Percentiles rank a stretch among this genome's conserved stretches.
Evolutionary conservation across 352 stramenopile genomes (phyloP).

Genomic region (Phytophthora citrophthora): DNA sequence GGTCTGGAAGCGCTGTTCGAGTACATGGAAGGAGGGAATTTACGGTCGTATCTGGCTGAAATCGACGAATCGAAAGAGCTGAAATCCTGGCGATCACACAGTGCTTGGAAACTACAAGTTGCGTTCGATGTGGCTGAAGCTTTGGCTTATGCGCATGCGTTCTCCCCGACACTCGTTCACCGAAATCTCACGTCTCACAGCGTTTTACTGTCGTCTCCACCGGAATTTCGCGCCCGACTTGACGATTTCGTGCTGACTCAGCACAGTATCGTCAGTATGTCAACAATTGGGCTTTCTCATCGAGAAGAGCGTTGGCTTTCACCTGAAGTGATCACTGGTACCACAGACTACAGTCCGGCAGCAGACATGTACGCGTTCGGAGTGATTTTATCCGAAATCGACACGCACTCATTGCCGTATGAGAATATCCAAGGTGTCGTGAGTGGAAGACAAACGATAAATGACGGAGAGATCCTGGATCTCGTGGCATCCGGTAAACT

Average conservation of each 20-base stretch:
- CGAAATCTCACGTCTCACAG: constrained; percentile 53
- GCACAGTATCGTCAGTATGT: constrained; percentile 29
- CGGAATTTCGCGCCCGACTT: constrained; percentile 43
- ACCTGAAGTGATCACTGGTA: constrained; percentile 47
- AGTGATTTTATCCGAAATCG: constrained; percentile 61
- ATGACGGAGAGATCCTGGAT: constrained; percentile 37
- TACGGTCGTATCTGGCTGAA: constrained; percentile 46
- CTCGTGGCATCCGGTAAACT: constrained; percentile 29
- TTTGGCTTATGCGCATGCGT: constrained; percentile 56
- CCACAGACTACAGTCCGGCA: constrained; percentile 39
- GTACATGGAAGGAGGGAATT: constrained; percentile 66
- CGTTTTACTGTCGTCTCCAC: constrained; percentile 42
- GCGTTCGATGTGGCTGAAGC: constrained; percentile 56
- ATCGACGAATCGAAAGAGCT: constrained; percentile 13
- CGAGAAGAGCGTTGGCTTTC: constrained; percentile 45
- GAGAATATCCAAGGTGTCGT: constrained; percentile 26
- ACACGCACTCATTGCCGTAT: constrained; percentile 63
- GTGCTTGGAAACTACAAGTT: constrained; percentile 42
- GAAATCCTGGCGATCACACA: constrained; percentile 23
- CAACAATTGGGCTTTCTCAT: constrained; percentile 16
- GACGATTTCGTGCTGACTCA: constrained; percentile 48
- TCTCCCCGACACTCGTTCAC: constrained; percentile 48
- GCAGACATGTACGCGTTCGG: constrained; percentile 59
- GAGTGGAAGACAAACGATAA: constrained; percentile 21
- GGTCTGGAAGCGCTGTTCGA: constrained; percentile 65